Evolutionary conservation across 192 early-diverging fungal genomes (phyloP), one percentile per base, ranked within the genome.

Genomic region (Nowakowskiella sp.): DNA sequence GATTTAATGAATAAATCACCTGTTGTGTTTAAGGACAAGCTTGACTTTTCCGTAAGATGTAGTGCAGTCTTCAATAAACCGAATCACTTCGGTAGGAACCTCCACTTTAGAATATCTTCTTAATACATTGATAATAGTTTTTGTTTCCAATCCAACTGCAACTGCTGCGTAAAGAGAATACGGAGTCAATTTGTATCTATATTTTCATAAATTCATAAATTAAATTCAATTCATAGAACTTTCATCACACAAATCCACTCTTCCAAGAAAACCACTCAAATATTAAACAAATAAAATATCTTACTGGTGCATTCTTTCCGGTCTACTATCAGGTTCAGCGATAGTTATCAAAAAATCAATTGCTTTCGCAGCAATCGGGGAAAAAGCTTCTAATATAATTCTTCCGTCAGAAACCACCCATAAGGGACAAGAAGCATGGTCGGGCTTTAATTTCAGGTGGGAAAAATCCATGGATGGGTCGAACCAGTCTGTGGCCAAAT

Each of bases 131-230:
- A 99, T 84, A 33, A 99, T 94, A 55, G 87, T 84, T 47, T 85
- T 80, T 5, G 91, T 95, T 58, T 93, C 88, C 61, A 99, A 77
- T 1, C 95, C 95, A 0, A 99, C 94, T 22, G 92, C 93, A 3
- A 99, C 95, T 13, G 95, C 94, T 13, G 95, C 95, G 62, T 99
- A 96, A 4, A 99, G 71, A 28, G 92, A 94, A 58, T 92, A 94
- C 3, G 91, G 77, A 1, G 94, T 99, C 31, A 99, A 70, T 63
- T 91, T 91, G 74, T n/a, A n/a, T n/a, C n/a, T n/a, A n/a, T n/a
- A n/a, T n/a, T n/a, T n/a, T n/a, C n/a, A n/a, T n/a, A n/a, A 93
- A 99, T 65, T 99, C 95, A 39, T 92, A 88, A 29, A 92, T 84
- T 44, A 84, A 74, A 9, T 65, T 26, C 2, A 68, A 68, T 61